phyloP scores from a whole-genome alignment of 768 basidiomycete species.

The Leucocoprinus sp. region DNA sequence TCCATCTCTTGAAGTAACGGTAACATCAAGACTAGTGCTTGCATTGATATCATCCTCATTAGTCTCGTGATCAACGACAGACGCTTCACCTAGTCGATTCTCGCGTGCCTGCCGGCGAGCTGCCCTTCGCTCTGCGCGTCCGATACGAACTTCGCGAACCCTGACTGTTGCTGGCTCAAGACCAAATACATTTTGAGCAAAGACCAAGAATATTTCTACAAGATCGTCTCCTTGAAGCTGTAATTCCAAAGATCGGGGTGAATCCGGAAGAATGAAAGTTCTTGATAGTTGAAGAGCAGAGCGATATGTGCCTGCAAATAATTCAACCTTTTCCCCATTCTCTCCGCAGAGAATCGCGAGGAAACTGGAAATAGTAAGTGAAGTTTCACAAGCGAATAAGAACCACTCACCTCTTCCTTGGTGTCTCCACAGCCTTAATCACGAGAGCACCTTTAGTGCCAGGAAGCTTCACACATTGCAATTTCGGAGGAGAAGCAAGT shows the following conservation, averaged over 20 bases:
- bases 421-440: conserved; percentile 84
- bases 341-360: conserved; percentile 90
- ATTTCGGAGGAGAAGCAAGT: conserved; percentile 59
- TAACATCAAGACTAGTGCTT: conserved; percentile 55
- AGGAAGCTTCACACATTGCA: conserved; percentile 89
- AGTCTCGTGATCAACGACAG: conserved; percentile 29
- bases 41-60: conserved; percentile 50
- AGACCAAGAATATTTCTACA: conserved; percentile 87
- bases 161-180: conserved; percentile 89
- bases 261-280: conserved; percentile 88
- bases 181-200: conserved; percentile 87
- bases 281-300: conserved; percentile 88
- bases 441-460: conserved; percentile 81
- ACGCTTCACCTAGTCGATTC: conserved; percentile 42
- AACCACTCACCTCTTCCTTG: conserved; percentile 65
- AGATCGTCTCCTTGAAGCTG: conserved; percentile 89
- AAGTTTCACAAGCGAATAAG: not conserved
- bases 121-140: conserved; percentile 79
- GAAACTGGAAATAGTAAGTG: conserved; percentile 44
- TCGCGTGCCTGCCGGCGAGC: conserved; percentile 75
- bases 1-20: conserved; percentile 35
- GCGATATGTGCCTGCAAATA: conserved; percentile 86
- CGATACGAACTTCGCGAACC: conserved; percentile 89
- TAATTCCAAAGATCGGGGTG: conserved; percentile 78
- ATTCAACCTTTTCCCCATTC: conserved; percentile 85